Percentiles rank a stretch among this genome's conserved stretches.
These are phyloP conservation scores for Mycena polygramma DNA, from an alignment of 768 basidiomycete genomes.

Conservation along the genomic window DNA sequence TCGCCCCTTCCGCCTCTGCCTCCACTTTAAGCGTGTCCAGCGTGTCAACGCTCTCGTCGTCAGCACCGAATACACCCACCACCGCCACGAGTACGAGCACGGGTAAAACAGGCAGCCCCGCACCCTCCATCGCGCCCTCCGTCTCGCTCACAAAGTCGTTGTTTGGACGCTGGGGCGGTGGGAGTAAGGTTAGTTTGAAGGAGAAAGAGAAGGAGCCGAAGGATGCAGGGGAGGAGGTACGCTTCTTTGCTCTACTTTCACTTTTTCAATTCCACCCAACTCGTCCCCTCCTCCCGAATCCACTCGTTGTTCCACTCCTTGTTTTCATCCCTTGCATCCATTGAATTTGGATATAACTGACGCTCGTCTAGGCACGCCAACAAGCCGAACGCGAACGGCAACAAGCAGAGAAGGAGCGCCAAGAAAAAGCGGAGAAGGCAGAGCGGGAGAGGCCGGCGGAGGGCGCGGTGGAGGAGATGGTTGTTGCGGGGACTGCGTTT, in stretches of 20 bases:
- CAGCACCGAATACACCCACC: neutral
- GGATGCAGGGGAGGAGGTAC: neutral
- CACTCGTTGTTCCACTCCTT: no score
- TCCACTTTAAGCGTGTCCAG: no score
- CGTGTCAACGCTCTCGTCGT: no score
- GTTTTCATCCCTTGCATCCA: no score
- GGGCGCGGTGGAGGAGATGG: conserved; percentile 77
- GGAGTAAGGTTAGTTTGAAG: neutral
- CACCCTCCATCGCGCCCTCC: neutral
- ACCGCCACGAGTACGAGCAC: neutral
- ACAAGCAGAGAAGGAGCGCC: neutral
- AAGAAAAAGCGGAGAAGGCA: neutral
- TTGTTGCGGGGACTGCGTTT: conserved; percentile 83
- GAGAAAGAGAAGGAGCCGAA: conserved; percentile 12
- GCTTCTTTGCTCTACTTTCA: no score
- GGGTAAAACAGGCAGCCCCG: no score
- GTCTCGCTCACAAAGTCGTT: neutral
- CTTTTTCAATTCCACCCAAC: no score
- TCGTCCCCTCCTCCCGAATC: no score
- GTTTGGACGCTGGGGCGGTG: conserved; percentile 2
- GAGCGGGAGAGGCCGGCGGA: conserved; percentile 47
- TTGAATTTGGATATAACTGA: no score
- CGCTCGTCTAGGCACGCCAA: no score
- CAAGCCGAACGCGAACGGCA: no score
- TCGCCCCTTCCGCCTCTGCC: neutral